A percentile compares a stretch with the other conserved stretches of the same genome.
These are phyloP conservation scores for Coniosporium apollinis DNA, from an alignment of 495 filamentous ascomycete species.

Conservation along the genomic window DNA sequence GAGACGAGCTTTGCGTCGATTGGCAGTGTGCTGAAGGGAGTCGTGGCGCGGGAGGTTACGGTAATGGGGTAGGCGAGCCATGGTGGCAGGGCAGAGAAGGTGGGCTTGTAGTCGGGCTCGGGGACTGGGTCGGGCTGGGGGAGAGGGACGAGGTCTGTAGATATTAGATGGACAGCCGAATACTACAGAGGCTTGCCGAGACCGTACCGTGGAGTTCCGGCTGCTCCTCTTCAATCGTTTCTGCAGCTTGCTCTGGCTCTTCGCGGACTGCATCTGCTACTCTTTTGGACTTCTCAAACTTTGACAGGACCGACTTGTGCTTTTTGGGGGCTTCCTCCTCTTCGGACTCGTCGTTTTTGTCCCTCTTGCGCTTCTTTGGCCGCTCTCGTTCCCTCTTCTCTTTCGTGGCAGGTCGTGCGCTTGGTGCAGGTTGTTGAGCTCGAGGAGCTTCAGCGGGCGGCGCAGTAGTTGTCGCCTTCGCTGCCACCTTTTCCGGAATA, in stretches of 20 bases:
- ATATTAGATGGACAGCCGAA: slow-evolving; percentile 2
- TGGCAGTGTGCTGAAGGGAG: slow-evolving; percentile 44
- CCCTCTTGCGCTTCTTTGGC: slow-evolving; percentile 11
- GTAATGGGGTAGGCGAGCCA: slow-evolving; percentile 65
- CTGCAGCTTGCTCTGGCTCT: slow-evolving; percentile 4
- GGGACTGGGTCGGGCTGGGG: slow-evolving; percentile 53
- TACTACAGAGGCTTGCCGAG: neutral
- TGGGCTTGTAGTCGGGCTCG: slow-evolving; percentile 32
- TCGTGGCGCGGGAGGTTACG: slow-evolving; percentile 37
- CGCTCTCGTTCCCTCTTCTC: slow-evolving; percentile 15
- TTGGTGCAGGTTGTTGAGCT: neutral
- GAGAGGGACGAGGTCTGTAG: slow-evolving; percentile 44
- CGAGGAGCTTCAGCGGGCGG: neutral
- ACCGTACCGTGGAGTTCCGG: slow-evolving; percentile 44
- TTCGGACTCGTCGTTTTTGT: slow-evolving; percentile 12
- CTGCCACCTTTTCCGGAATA: neutral
- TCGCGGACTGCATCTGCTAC: slow-evolving; percentile 5
- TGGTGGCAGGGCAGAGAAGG: slow-evolving; percentile 38
- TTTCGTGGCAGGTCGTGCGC: neutral
- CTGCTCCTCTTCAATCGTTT: slow-evolving; percentile 17
- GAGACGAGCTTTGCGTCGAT: slow-evolving; percentile 38
- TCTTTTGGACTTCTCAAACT: slow-evolving; percentile 21
- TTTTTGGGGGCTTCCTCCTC: slow-evolving; percentile 10
- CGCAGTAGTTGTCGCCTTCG: neutral
- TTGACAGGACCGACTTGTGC: slow-evolving; percentile 19